Conservation (phyloP, 2,329 filamentous ascomycete species). For the Aspergillus ochraceoroseus region DNA sequence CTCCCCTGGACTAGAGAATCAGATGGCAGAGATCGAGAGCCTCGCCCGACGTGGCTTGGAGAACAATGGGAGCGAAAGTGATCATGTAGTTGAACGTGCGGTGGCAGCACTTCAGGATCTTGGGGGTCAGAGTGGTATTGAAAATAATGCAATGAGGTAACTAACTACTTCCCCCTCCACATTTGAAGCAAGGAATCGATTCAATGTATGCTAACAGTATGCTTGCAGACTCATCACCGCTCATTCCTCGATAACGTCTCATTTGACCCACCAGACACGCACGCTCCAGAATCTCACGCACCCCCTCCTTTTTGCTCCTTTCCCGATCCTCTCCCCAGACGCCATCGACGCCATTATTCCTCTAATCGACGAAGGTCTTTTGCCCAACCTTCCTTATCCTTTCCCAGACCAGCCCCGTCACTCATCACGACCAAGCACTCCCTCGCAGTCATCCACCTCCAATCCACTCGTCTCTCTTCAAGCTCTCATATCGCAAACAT, state of each 20-base stretch:
- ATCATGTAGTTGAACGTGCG: conserved; percentile 51
- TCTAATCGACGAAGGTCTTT: conserved; percentile 51
- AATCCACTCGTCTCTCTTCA: conserved; percentile 60
- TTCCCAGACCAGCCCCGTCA: conserved; percentile 31
- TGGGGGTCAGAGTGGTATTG: conserved; percentile 52
- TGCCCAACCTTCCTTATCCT: conserved; percentile 49
- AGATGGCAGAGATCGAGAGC: conserved; percentile 54
- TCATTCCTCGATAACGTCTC: conserved; percentile 54
- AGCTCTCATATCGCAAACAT: conserved; percentile 64
- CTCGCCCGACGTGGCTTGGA: conserved; percentile 51
- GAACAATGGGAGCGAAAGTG: conserved; percentile 49
- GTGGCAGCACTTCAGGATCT: conserved; percentile 51
- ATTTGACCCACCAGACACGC: conserved; percentile 58
- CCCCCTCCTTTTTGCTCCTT: conserved; percentile 54
- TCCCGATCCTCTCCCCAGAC: conserved; percentile 50
- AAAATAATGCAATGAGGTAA: conserved; percentile 54
- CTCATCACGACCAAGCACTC: conserved; percentile 29
- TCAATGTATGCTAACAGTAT: conserved; percentile 1
- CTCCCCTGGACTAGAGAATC: conserved; percentile 51
- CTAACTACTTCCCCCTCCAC: conserved; percentile 11
- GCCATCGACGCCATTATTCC: conserved; percentile 55
- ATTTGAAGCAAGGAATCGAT: not conserved
- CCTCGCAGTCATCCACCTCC: conserved; percentile 28
- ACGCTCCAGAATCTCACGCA: conserved; percentile 55
- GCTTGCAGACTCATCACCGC: conserved; percentile 52